Percentiles rank a stretch among this genome's conserved stretches.
Evolutionary conservation across 1,284 basidiomycete genomes (phyloP).

Genomic region (Cryptococcus neoformans): DNA sequence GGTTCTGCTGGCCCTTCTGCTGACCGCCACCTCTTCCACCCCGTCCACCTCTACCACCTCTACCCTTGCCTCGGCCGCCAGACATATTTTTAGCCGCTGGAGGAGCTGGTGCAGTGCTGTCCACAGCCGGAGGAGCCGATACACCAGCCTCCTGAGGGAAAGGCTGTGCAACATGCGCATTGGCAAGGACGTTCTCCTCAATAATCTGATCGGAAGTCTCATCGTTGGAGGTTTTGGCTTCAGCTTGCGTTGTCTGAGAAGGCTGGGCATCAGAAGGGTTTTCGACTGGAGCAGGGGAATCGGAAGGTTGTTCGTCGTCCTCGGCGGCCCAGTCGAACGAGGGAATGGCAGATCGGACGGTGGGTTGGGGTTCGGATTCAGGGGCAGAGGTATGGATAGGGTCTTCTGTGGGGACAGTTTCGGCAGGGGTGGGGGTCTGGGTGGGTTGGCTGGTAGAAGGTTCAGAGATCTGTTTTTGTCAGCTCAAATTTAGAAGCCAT

Average conservation of each 20-base stretch:
- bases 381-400: neutral
- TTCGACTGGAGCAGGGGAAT: slow-evolving; percentile 1
- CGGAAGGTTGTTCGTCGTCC: slow-evolving; percentile 15
- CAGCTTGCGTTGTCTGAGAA: neutral
- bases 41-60: neutral
- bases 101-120: slow-evolving; percentile 1
- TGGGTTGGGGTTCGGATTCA: neutral
- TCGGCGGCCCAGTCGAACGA: slow-evolving; percentile 31
- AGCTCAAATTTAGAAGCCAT: neutral
- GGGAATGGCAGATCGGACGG: neutral
- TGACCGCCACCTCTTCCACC: neutral
- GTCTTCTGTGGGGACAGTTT: neutral
- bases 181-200: slow-evolving; percentile 16
- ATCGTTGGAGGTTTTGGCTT: slow-evolving; percentile 2
- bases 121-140: slow-evolving; percentile 1
- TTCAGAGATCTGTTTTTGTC: neutral
- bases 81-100: neutral
- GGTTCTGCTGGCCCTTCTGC: neutral
- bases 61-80: neutral
- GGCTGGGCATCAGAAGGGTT: slow-evolving; percentile 2
- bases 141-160: neutral
- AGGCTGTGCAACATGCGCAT: slow-evolving; percentile 5
- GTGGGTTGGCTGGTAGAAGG: neutral
- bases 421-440: slow-evolving; percentile 13
- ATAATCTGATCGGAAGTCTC: slow-evolving; percentile 6